Percentiles rank a stretch among this genome's conserved stretches.
phyloP scores from a whole-genome alignment of 257 asterid species.

The Przewalskia tangutica region DNA sequence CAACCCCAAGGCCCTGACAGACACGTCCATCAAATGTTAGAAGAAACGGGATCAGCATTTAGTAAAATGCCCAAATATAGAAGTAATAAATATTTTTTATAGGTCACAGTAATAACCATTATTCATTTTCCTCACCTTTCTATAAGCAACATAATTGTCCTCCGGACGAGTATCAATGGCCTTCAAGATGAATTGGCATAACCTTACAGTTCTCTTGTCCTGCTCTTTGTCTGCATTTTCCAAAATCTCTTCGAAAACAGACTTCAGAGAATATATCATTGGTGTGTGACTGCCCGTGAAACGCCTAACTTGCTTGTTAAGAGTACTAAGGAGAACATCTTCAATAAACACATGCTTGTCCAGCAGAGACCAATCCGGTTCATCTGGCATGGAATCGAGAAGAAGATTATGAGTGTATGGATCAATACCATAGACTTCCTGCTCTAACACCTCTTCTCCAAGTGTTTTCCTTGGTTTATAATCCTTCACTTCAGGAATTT shows the following conservation, averaged over 20 bases:
- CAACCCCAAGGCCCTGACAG: conserved; percentile 96
- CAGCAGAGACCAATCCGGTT: conserved; percentile 71
- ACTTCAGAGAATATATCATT: conserved; percentile 70
- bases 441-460: conserved; percentile 93
- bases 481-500: conserved; percentile 94
- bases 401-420: conserved; percentile 95
- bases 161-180: conserved; percentile 78
- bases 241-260: conserved; percentile 73
- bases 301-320: conserved; percentile 73
- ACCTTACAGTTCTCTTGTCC: conserved; percentile 50
- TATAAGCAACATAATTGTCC: conserved; percentile 90
- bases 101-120: not conserved
- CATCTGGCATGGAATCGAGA: conserved; percentile 98
- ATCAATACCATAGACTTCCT: conserved; percentile 98
- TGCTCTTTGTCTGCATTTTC: conserved; percentile 47
- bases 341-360: conserved; percentile 87
- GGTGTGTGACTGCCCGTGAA: conserved; percentile 90
- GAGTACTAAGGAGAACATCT: conserved; percentile 75
- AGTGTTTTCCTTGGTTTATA: conserved; percentile 79
- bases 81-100: not conserved
- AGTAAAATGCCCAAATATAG: not conserved
- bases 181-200: conserved; percentile 68
- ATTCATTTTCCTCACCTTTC: conserved; percentile 55
- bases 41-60: not conserved
- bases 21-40: conserved; percentile 9